Evolutionary conservation across 495 filamentous ascomycete species (phyloP), one percentile per base, ranked within the genome.

Genomic region (Penicillium silybi): DNA sequence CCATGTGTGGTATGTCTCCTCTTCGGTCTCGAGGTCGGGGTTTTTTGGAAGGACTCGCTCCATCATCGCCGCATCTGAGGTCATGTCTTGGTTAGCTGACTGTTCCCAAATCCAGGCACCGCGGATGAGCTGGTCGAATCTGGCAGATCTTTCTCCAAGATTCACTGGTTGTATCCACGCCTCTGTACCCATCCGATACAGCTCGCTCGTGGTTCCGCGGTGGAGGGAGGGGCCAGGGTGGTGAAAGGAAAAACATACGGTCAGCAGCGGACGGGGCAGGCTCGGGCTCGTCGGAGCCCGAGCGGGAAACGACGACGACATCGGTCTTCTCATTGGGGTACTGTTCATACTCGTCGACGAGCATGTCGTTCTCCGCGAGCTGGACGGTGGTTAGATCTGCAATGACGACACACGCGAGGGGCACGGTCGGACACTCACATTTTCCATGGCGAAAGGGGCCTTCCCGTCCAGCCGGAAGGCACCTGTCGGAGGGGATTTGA

Each of bases 281-380:
- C 44, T 77, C 74, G 58, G 76, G 67, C 56, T 83, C 81, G 37
- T 75, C 67, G 29, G 72, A 77, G 48, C 77, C 82, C 23, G 80
- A 86, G 45, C 88, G 85, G 57, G 82, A 85, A 69, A 97, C 95
- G 68, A 89, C 87, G 53, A 88, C 85, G 59, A 92, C 85, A 67
- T 92, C 85, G 48, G 89, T 85, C 65, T 87, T 85, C 67, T 95
- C 93, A 71, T 84, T 81, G 54, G 83, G 76, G 65, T 85, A 84
- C 64, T 83, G 81, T 54, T 86, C 84, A 52, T 85, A 85, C 19
- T 84, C 75, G 59, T 90, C 87, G 56, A 90, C 75, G 61, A 85
- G 74, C 86, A 89, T 86, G 54, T 86, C 79, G 67, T 65, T 71
- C 58, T 77, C 72, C 58, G 67, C 55, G 59, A 71, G 67, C 74